Evolutionary conservation across 805 yeast species (phyloP).

Genomic region (Candida sithepensis): DNA sequence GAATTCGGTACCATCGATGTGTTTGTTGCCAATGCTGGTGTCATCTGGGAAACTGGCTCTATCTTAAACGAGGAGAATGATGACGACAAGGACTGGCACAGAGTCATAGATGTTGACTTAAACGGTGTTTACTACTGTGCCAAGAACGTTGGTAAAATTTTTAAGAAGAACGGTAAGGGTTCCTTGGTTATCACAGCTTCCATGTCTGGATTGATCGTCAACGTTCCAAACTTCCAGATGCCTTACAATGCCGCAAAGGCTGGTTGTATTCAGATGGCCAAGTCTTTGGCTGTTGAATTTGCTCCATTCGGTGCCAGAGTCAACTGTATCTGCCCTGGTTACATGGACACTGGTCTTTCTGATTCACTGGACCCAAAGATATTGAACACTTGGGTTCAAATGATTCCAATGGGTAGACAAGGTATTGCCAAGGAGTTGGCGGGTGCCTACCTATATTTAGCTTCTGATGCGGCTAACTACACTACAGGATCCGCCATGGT

Average conservation of each 20-base stretch:
- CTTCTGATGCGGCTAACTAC: slow-evolving; percentile 48
- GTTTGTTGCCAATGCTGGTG: slow-evolving; percentile 42
- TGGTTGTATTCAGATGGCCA: slow-evolving; percentile 45
- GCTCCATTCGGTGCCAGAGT: slow-evolving; percentile 46
- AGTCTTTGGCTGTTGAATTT: slow-evolving; percentile 47
- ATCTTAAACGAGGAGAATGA: slow-evolving; percentile 33
- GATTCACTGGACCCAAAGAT: slow-evolving; percentile 27
- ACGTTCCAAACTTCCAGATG: slow-evolving; percentile 51
- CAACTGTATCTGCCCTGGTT: slow-evolving; percentile 51
- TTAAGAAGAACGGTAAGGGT: slow-evolving; percentile 46
- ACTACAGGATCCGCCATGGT: slow-evolving; percentile 49
- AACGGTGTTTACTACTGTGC: slow-evolving; percentile 53
- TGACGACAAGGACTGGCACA: slow-evolving; percentile 31
- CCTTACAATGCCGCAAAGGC: slow-evolving; percentile 50
- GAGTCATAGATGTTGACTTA: slow-evolving; percentile 47
- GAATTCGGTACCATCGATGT: slow-evolving; percentile 41
- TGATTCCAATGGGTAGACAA: slow-evolving; percentile 48
- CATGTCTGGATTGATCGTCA: slow-evolving; percentile 52
- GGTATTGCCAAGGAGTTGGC: slow-evolving; percentile 48
- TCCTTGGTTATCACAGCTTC: slow-evolving; percentile 52
- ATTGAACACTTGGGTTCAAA: slow-evolving; percentile 27
- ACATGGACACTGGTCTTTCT: slow-evolving; percentile 45
- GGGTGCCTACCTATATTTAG: slow-evolving; percentile 51
- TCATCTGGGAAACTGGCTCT: slow-evolving; percentile 34
- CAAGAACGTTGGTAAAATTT: slow-evolving; percentile 45